phyloP scores from a whole-genome alignment of 2,329 filamentous ascomycete genomes.

The Paecilomyces formosus region DNA sequence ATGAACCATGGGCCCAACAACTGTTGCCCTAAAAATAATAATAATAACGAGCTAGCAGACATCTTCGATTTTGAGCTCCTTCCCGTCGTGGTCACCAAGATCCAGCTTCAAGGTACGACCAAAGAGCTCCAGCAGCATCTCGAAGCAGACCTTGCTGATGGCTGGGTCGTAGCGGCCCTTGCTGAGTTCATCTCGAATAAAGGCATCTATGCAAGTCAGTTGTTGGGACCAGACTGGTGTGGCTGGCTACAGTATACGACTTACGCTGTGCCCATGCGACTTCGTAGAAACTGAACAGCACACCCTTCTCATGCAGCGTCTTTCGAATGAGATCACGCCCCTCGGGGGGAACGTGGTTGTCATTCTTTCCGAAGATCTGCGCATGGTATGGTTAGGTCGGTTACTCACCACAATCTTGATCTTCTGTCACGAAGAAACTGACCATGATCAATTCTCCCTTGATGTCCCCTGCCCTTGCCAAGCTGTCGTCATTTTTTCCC shows the following conservation, averaged over 20 bases:
- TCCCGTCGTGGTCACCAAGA: slow-evolving; percentile 60
- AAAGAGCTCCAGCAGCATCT: slow-evolving; percentile 83
- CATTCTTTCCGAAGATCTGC: slow-evolving; percentile 78
- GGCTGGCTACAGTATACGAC: slow-evolving; percentile 18
- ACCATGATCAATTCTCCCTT: slow-evolving; percentile 72
- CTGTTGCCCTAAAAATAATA: not conserved
- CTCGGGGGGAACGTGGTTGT: slow-evolving; percentile 78
- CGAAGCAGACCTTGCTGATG: slow-evolving; percentile 79
- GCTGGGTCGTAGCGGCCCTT: slow-evolving; percentile 92
- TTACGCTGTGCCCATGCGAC: slow-evolving; percentile 81
- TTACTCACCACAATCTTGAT: not conserved
- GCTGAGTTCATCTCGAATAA: slow-evolving; percentile 85
- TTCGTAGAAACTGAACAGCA: slow-evolving; percentile 76
- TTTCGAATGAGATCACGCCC: slow-evolving; percentile 77
- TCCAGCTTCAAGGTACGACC: slow-evolving; percentile 70
- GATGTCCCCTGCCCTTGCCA: slow-evolving; percentile 58
- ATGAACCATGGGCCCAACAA: not conserved
- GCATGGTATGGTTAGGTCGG: not conserved
- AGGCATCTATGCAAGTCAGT: slow-evolving; percentile 55
- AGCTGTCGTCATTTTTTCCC: slow-evolving; percentile 55
- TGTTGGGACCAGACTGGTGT: slow-evolving; percentile 3
- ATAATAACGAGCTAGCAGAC: slow-evolving; percentile 54
- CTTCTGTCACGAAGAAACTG: slow-evolving; percentile 6
- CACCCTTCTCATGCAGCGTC: slow-evolving; percentile 69
- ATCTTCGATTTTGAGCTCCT: slow-evolving; percentile 59